Base-by-base conservation (phyloP, 208 protist genomes). In the Acanthamoeba sp. region DNA sequence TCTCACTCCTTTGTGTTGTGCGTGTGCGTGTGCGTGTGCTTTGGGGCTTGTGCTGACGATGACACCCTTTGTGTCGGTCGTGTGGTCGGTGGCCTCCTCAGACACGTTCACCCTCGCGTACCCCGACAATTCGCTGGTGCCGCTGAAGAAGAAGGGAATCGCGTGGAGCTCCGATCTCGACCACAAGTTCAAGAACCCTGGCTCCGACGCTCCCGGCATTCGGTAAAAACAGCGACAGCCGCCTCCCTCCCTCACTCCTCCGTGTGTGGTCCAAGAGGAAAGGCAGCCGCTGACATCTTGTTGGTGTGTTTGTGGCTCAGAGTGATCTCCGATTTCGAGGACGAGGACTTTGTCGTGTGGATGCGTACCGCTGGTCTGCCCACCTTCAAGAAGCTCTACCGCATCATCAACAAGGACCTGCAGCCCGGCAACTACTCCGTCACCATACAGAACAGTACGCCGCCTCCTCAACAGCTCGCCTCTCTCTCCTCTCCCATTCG, bases 311-410 rank as follows among this genome's bases (percentile, higher is more conserved):
- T 32, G 10, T 73, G 14, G 14, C 6, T n/a, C 73, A 84, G 73
- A 84, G 55, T 90, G 14, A 90, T 90, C 52, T 66, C 89, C 66
- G 45, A 97, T 40, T 95, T 96, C 64, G 71, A 95, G 59, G 98
- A 99, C 97, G 98, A 99, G 95, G 98, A 99, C 95, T 98, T 99
- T 50, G 99, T 99, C 93, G 99, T 99, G 69, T 99, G 99, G 99
- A 99, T 99, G 96, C 97, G 99, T 45, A 97, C 97, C 12, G 99
- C 99, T 14, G 98, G 97, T 27, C 95, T 99, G 34, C 98, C 99
- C 42, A 98, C 94, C 38, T 99, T 99, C 96, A 98, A 98, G 50
- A 99, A 99, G 97, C 98, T 99, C 14, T 96, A 96, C 96, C 97
- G 99, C 52, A 96, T 98, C 62, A 98, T 99, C 66, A 93, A 98